These are phyloP conservation scores for Canna indica DNA, from an alignment of 176 grass and related monocot species.

Conservation along the genomic window DNA sequence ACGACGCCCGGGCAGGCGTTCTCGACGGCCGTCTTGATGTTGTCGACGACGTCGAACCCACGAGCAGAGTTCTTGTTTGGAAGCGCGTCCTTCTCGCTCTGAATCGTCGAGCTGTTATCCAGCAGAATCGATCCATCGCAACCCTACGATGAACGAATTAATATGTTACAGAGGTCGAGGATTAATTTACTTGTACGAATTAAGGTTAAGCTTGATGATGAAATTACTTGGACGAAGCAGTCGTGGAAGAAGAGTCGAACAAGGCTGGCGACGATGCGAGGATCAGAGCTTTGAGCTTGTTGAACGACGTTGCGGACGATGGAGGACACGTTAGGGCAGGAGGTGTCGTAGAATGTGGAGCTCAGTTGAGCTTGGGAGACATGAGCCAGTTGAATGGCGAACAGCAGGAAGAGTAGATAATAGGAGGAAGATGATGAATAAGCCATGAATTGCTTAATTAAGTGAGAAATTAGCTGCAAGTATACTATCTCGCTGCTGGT, in stretches of 20 bases:
- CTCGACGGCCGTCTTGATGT: conserved; percentile 12
- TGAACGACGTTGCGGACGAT: conserved; percentile 40
- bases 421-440: neutral
- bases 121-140: conserved; percentile 20
- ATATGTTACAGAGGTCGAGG: neutral
- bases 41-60: conserved; percentile 10
- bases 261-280: conserved; percentile 59
- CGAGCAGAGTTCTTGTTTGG: conserved; percentile 6
- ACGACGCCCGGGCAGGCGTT: conserved; percentile 6
- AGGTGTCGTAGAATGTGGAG: conserved; percentile 40
- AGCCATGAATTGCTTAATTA: too few species aligned
- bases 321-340: conserved; percentile 44
- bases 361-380: conserved; percentile 26
- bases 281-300: conserved; percentile 40
- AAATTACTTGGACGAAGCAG: conserved; percentile 67
- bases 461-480: too few species aligned
- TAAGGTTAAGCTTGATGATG: neutral
- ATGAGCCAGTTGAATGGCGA: too few species aligned
- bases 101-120: neutral
- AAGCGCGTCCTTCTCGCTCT: conserved; percentile 2
- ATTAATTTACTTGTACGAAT: neutral
- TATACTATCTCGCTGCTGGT: too few species aligned
- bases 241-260: conserved; percentile 82
- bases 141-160: neutral
- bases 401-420: neutral